Percentiles rank a stretch among this genome's conserved stretches.
Evolutionary conservation across 371 early-diverging fungal genomes (phyloP).

Genomic region (Dichotomocladium elegans): DNA sequence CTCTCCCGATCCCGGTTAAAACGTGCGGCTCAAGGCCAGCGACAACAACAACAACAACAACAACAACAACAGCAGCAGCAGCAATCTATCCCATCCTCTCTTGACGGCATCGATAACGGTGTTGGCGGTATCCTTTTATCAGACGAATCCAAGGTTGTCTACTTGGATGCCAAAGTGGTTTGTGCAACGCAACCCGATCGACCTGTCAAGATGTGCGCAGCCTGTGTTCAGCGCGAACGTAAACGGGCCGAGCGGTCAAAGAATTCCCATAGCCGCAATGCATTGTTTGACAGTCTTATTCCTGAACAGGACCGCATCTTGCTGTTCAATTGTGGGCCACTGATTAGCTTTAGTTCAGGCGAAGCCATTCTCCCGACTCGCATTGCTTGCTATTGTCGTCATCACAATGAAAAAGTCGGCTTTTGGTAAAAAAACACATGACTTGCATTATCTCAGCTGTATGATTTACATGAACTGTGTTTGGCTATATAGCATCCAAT

Average conservation of each 20-base stretch:
- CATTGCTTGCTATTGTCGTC: slow-evolving; percentile 94
- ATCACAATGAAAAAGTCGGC: slow-evolving; percentile 87
- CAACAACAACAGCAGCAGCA: slow-evolving; percentile 46
- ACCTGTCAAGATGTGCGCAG: slow-evolving; percentile 71
- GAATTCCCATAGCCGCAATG: slow-evolving; percentile 17
- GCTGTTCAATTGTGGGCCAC: slow-evolving; percentile 78
- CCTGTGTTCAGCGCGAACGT: slow-evolving; percentile 82
- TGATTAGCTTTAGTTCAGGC: slow-evolving; percentile 80
- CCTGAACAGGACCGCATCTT: slow-evolving; percentile 52
- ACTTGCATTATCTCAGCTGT: background rate
- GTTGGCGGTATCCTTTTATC: slow-evolving; percentile 10
- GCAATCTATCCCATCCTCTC: slow-evolving; percentile 7
- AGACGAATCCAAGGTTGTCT: slow-evolving; percentile 39
- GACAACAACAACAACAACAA: slow-evolving; percentile 44
- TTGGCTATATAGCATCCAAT: slow-evolving; percentile 52
- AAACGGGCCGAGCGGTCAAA: slow-evolving; percentile 46
- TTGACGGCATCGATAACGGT: too few relatives aligned
- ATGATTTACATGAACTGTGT: too few relatives aligned
- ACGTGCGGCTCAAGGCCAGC: slow-evolving; percentile 6
- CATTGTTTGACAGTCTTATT: slow-evolving; percentile 17
- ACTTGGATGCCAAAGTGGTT: slow-evolving; percentile 73
- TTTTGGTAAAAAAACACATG: slow-evolving; percentile 50
- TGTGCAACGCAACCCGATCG: slow-evolving; percentile 79
- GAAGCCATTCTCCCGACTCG: slow-evolving; percentile 84
- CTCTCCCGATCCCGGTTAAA: slow-evolving; percentile 59